phyloP scores from a whole-genome alignment of 495 filamentous ascomycete genomes.

The Pseudevernia furfuracea region DNA sequence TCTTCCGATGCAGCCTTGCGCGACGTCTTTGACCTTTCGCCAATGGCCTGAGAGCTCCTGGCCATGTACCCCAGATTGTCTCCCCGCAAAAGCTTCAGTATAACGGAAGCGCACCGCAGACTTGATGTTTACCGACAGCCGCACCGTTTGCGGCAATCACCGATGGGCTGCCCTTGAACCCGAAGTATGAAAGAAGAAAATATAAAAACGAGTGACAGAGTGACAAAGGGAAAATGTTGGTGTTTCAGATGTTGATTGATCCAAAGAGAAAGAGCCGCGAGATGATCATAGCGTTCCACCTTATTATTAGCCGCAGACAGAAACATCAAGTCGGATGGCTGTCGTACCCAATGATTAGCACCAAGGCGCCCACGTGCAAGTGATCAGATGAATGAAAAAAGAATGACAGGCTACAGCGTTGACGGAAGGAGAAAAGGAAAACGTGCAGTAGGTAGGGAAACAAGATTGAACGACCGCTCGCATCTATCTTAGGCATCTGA shows the following conservation, averaged over 20 bases:
- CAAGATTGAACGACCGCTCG: too few relatives aligned
- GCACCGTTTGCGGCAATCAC: neutral
- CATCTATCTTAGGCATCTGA: too few relatives aligned
- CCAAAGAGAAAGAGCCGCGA: slow-evolving; percentile 15
- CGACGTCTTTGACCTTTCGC: neutral
- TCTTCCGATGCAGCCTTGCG: slow-evolving; percentile 12
- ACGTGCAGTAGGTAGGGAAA: neutral
- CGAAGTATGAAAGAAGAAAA: neutral
- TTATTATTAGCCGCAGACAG: slow-evolving; percentile 14
- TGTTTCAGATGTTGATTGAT: slow-evolving; percentile 16
- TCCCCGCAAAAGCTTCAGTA: slow-evolving; percentile 13
- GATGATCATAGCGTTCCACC: slow-evolving; percentile 12
- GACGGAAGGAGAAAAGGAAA: neutral
- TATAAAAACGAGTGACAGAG: neutral
- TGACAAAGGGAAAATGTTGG: neutral
- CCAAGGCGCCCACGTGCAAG: slow-evolving; percentile 14
- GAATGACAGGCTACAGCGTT: too few relatives aligned
- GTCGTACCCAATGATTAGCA: slow-evolving; percentile 8
- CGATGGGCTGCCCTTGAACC: neutral
- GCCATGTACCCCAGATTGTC: slow-evolving; percentile 15
- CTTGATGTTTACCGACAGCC: slow-evolving; percentile 9
- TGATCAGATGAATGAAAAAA: slow-evolving; percentile 7
- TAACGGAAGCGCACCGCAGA: slow-evolving; percentile 18
- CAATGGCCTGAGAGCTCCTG: neutral
- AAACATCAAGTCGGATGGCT: neutral